Evolutionary conservation across 2,329 filamentous ascomycete genomes (phyloP).

Genomic region (Hymenoscyphus albidus): DNA sequence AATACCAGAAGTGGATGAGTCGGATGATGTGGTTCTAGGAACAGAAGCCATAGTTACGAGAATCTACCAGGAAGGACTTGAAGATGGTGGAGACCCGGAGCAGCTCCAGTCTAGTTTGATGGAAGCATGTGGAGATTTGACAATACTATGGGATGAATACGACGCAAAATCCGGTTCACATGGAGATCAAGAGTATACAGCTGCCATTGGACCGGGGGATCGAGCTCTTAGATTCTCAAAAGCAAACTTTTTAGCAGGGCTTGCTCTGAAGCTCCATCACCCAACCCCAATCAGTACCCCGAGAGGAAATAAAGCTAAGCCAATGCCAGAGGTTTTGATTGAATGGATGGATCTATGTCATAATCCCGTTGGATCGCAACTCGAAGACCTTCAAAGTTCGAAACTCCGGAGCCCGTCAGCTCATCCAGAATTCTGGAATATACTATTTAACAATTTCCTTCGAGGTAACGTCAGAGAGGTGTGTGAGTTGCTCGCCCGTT

Average conservation of each 20-base stretch:
- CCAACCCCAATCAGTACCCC: constrained; percentile 41
- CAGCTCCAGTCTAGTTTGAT: constrained; percentile 48
- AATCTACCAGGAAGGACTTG: constrained; percentile 61
- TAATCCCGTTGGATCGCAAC: constrained; percentile 64
- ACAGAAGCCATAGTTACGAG: constrained; percentile 69
- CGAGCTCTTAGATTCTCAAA: constrained; percentile 64
- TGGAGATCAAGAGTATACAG: constrained; percentile 50
- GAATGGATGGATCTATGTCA: constrained; percentile 79
- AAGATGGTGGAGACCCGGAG: constrained; percentile 50
- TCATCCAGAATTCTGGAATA: constrained; percentile 80
- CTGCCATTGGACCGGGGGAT: constrained; percentile 62
- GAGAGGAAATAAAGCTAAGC: constrained; percentile 35
- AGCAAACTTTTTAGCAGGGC: constrained; percentile 71
- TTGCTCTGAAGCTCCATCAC: constrained; percentile 78
- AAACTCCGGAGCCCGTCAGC: constrained; percentile 69
- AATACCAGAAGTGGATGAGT: constrained; percentile 61
- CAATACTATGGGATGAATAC: constrained; percentile 54
- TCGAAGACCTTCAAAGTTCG: constrained; percentile 55
- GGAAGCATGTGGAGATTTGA: constrained; percentile 49
- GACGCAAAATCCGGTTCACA: constrained; percentile 42
- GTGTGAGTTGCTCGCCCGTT: constrained; percentile 64
- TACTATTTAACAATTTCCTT: constrained; percentile 68
- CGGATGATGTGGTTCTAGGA: constrained; percentile 65
- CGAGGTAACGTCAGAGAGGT: constrained; percentile 70
- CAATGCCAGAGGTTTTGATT: constrained; percentile 74